Evolutionary conservation across 2,329 filamentous ascomycete species (phyloP).

Genomic region (Penicillium rolfsii): DNA sequence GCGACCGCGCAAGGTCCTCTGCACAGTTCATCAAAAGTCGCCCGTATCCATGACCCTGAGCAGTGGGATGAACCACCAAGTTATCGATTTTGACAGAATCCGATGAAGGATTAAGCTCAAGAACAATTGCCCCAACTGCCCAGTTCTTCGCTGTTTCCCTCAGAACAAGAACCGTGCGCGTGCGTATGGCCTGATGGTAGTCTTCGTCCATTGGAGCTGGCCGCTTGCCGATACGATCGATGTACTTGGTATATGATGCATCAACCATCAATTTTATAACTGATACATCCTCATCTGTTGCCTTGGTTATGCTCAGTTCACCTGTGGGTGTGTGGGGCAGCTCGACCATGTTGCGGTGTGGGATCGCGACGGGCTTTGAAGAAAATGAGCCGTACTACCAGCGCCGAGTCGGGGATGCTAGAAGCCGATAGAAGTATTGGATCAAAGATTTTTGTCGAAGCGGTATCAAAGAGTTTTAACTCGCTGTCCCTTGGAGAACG

Average conservation of each 20-base stretch:
- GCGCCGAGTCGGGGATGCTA: not conserved
- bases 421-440: not conserved
- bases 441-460: too few species aligned
- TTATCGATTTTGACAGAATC: conserved; percentile 22
- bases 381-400: not conserved
- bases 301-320: conserved; percentile 12
- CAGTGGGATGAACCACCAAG: conserved; percentile 24
- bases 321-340: not conserved
- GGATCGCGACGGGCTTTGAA: not conserved
- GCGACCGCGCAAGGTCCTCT: conserved; percentile 13
- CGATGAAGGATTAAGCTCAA: not conserved
- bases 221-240: conserved; percentile 26
- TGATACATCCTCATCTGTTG: conserved; percentile 17
- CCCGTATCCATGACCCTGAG: conserved; percentile 27
- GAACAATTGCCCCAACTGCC: conserved; percentile 22
- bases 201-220: conserved; percentile 29
- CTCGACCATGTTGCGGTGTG: not conserved
- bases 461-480: not conserved
- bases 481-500: not conserved
- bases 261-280: conserved; percentile 23
- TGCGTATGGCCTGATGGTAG: conserved; percentile 18
- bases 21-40: conserved; percentile 23
- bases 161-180: conserved; percentile 18
- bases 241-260: conserved; percentile 29
- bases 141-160: not conserved